Evolutionary conservation across 2,329 filamentous ascomycete species (phyloP), one percentile per base, ranked within the genome.

Genomic region (Xylaria multiplex): DNA sequence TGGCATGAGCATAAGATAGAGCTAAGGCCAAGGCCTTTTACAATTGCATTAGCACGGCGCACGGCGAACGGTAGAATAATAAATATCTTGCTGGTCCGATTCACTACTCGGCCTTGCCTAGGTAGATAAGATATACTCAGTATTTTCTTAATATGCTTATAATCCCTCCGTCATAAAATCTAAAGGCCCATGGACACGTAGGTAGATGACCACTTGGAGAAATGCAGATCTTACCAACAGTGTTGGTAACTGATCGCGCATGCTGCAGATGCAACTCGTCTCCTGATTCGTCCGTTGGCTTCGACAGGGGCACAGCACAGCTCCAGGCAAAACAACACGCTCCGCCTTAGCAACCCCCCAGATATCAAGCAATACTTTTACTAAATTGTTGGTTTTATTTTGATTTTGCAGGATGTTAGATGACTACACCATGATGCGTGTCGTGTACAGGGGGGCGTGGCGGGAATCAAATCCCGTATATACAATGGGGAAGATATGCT

Each of bases 21-120:
- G 43, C 32, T 52, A 55, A 50, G 35, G 32, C n/a, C 13, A 37
- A 52, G 24, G 42, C 2, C 19, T 35, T 53, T 30, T 45, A 37
- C 16, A 64, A 14, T 19, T 59, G 30, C 49, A 63, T 64, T 40
- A 56, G 54, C 56, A 48, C 22, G 61, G 61, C 61, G 61, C 40
- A 24, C 13, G 54, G 55, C 27, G 61, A 48, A 59, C 19, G 14
- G 22, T 3, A 48, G 24, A 46, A 46, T 32, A n/a, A 59, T 48
- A 43, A 59, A 30, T 19, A 14, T 35, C 37, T 48, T 48, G 30
- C 30, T 59, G 40, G 37, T 16, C 35, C n/a, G n/a, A 49, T 53
- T 19, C 43, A 13, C 37, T 14, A 19, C 49, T 5, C 14, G 2
- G 35, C 27, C 6, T 27, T 42, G 13, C 6, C 14, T 8, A 22